These are phyloP conservation scores for Claviceps sp. DNA, from an alignment of 2,329 filamentous ascomycete species.

Conservation along the genomic window DNA sequence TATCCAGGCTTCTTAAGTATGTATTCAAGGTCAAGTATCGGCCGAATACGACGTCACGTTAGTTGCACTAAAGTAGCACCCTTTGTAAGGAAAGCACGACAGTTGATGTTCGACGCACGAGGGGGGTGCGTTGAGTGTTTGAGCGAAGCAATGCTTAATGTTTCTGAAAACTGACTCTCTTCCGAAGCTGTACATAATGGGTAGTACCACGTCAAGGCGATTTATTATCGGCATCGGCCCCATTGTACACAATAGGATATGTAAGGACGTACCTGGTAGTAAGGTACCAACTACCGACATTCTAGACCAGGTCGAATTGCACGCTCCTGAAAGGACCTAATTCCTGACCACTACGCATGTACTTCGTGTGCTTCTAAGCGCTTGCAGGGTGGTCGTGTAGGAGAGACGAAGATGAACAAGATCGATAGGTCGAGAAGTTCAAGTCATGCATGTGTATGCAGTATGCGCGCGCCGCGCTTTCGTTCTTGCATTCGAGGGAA, in stretches of 20 bases:
- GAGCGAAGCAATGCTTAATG: background rate
- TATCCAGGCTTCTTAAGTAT: background rate
- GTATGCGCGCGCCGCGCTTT: too few relatives aligned
- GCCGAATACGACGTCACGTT: too few relatives aligned
- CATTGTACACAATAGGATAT: background rate
- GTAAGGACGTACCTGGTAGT: background rate
- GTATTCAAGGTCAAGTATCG: background rate
- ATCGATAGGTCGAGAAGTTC: background rate
- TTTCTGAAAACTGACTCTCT: background rate
- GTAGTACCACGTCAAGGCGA: background rate
- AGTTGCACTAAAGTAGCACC: too few relatives aligned
- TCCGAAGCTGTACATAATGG: conserved; percentile 2
- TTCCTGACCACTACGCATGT: background rate
- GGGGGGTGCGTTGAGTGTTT: background rate
- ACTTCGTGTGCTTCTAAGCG: background rate
- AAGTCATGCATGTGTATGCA: too few relatives aligned
- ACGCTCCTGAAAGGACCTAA: background rate
- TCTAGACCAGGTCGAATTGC: conserved; percentile 2
- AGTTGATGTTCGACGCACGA: background rate
- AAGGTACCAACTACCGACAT: background rate
- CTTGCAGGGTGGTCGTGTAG: background rate
- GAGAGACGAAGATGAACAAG: background rate
- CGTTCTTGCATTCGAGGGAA: too few relatives aligned
- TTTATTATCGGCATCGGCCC: background rate
- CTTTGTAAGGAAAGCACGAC: background rate